Conservation (phyloP, 441 rosid genomes). For the Pelargonium australe region DNA sequence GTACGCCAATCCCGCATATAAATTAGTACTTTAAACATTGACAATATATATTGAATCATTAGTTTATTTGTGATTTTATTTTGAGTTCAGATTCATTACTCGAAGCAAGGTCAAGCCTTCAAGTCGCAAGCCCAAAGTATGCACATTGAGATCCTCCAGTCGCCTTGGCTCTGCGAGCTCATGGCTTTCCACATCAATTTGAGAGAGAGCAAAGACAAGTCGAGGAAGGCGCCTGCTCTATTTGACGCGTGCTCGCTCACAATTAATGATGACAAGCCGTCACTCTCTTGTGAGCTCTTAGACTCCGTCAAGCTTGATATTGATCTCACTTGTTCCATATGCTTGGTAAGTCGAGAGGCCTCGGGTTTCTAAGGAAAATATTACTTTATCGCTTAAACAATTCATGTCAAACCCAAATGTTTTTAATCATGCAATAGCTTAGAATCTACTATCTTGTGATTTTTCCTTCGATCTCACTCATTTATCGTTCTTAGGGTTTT, state of each 20-base stretch:
- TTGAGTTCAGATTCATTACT: slow-evolving; percentile 57
- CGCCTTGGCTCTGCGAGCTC: slow-evolving; percentile 91
- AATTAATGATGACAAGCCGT: slow-evolving; percentile 59
- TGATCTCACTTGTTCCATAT: slow-evolving; percentile 83
- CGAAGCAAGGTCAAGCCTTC: slow-evolving; percentile 89
- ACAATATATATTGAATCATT: not conserved
- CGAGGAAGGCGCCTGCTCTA: slow-evolving; percentile 41
- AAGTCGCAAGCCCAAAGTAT: slow-evolving; percentile 74
- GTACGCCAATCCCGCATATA: slow-evolving; percentile 23
- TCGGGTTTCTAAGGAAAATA: too few species aligned
- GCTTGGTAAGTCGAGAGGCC: slow-evolving; percentile 51
- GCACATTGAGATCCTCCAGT: slow-evolving; percentile 83
- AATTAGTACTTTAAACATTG: not conserved
- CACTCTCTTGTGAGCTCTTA: slow-evolving; percentile 61
- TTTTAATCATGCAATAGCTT: too few species aligned
- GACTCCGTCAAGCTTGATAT: slow-evolving; percentile 77
- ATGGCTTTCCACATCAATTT: slow-evolving; percentile 83
- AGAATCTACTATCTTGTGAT: too few species aligned
- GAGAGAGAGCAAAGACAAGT: slow-evolving; percentile 43
- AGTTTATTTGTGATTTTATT: not conserved
- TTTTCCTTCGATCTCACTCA: too few species aligned
- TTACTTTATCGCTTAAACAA: not conserved
- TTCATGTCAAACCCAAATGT: not conserved
- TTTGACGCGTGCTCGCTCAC: slow-evolving; percentile 59
- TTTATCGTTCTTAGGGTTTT: too few species aligned